Evolutionary conservation across 257 asterid species (phyloP).

Genomic region (Echites panduratus): DNA sequence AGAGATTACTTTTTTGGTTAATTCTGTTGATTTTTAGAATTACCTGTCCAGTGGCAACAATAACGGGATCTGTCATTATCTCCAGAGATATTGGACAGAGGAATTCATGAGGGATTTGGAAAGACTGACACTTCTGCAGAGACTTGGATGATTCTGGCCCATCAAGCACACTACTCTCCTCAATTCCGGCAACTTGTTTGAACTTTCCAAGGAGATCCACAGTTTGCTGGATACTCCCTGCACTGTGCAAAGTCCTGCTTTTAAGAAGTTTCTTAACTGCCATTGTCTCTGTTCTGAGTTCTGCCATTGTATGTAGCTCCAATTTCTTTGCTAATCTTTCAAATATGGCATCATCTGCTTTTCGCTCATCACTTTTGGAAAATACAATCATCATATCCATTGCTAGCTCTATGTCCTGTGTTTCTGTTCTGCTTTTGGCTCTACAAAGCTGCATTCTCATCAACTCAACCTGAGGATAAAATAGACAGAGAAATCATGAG

Average conservation of each 20-base stretch:
- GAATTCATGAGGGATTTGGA: slow-evolving; percentile 48
- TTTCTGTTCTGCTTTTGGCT: slow-evolving; percentile 46
- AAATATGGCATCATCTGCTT: slow-evolving; percentile 43
- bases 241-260: slow-evolving; percentile 16
- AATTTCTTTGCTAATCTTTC: slow-evolving; percentile 54
- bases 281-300: slow-evolving; percentile 40
- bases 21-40: background rate
- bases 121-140: slow-evolving; percentile 39
- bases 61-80: slow-evolving; percentile 62
- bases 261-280: slow-evolving; percentile 38
- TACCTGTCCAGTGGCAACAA: slow-evolving; percentile 63
- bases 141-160: slow-evolving; percentile 22
- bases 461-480: slow-evolving; percentile 43
- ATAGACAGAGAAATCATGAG: background rate
- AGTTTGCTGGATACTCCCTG: slow-evolving; percentile 31
- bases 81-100: slow-evolving; percentile 56
- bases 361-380: slow-evolving; percentile 30
- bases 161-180: slow-evolving; percentile 36
- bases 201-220: slow-evolving; percentile 34
- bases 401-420: slow-evolving; percentile 61
- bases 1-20: background rate
- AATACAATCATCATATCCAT: slow-evolving; percentile 63
- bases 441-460: slow-evolving; percentile 53
- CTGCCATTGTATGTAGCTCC: slow-evolving; percentile 35
- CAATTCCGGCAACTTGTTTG: slow-evolving; percentile 45